These are phyloP conservation scores for Paraleonurus japonicus DNA, from an alignment of 257 asterid species.

Conservation along the genomic window DNA sequence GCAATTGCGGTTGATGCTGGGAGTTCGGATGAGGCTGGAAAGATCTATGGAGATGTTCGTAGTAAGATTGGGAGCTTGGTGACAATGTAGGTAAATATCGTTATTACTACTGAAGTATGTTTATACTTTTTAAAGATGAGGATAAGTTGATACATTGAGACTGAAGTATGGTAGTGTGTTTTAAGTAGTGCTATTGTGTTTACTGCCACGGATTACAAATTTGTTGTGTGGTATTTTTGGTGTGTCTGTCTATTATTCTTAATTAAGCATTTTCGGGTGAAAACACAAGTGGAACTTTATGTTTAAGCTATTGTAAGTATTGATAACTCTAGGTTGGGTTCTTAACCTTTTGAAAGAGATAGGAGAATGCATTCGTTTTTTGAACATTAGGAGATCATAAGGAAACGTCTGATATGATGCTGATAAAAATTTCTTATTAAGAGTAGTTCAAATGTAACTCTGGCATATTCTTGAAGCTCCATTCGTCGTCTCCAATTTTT, in stretches of 20 bases:
- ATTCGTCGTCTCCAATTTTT: not conserved
- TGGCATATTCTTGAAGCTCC: not conserved
- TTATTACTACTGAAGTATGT: slow-evolving; percentile 9
- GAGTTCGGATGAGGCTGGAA: slow-evolving; percentile 52
- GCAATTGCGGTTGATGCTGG: slow-evolving; percentile 64
- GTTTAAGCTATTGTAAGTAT: not conserved
- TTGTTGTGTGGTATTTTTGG: slow-evolving; percentile 9
- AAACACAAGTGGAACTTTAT: not conserved
- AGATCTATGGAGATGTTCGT: slow-evolving; percentile 37
- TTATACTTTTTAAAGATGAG: not conserved
- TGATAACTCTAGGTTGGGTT: not conserved
- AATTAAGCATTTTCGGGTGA: not conserved
- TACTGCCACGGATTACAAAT: not conserved
- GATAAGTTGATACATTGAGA: not conserved
- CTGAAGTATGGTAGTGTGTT: slow-evolving; percentile 9
- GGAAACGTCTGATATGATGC: not conserved
- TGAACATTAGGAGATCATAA: not conserved
- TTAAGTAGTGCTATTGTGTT: slow-evolving; percentile 9
- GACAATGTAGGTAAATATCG: slow-evolving; percentile 40
- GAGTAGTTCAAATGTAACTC: not conserved
- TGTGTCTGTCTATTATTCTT: not conserved
- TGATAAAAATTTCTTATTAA: not conserved
- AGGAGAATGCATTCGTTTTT: not conserved
- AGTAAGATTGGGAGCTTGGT: slow-evolving; percentile 25
- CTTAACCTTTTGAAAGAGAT: not conserved